Percentiles rank a stretch among this genome's conserved stretches.
Conservation (phyloP, 768 basidiomycete genomes). For the Pulveroboletus sp. region DNA sequence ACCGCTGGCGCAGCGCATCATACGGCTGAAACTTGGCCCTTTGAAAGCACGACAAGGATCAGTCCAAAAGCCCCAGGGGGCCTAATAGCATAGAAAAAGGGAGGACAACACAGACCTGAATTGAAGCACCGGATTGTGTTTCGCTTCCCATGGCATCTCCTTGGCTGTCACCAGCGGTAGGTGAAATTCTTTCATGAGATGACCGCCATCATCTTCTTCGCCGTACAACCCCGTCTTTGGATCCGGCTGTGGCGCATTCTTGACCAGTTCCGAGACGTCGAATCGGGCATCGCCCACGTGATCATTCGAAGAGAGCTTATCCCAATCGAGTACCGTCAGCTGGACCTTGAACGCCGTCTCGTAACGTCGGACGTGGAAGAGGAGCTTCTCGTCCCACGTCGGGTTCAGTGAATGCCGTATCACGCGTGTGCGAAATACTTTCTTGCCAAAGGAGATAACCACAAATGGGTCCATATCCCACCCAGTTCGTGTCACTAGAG, state of each 20-base stretch:
- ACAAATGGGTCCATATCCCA: constrained; percentile 99
- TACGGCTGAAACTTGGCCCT: constrained; percentile 97
- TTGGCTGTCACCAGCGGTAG: constrained; percentile 58
- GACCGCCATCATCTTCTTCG: constrained; percentile 33
- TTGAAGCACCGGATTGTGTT: constrained; percentile 62
- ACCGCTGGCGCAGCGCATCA: constrained; percentile 80
- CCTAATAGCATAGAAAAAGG: background rate
- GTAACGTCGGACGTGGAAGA: constrained; percentile 90
- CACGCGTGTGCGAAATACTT: constrained; percentile 90
- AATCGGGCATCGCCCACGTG: constrained; percentile 77
- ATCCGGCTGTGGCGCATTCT: constrained; percentile 60
- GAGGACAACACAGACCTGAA: constrained; percentile 45
- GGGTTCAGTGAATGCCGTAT: constrained; percentile 84
- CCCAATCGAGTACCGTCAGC: constrained; percentile 91
- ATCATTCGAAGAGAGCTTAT: constrained; percentile 87
- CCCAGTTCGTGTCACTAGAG: constrained; percentile 72
- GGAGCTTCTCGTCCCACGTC: constrained; percentile 89
- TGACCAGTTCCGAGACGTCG: constrained; percentile 66
- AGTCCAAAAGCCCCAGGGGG: background rate
- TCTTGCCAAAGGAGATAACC: constrained; percentile 94
- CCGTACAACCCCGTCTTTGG: constrained; percentile 44
- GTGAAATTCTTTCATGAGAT: constrained; percentile 68
- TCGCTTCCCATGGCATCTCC: constrained; percentile 66
- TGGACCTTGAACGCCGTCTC: constrained; percentile 76
- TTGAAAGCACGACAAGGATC: constrained; percentile 5